phyloP scores from a whole-genome alignment of 345 rosid genomes.

The Jatropha curcas region DNA sequence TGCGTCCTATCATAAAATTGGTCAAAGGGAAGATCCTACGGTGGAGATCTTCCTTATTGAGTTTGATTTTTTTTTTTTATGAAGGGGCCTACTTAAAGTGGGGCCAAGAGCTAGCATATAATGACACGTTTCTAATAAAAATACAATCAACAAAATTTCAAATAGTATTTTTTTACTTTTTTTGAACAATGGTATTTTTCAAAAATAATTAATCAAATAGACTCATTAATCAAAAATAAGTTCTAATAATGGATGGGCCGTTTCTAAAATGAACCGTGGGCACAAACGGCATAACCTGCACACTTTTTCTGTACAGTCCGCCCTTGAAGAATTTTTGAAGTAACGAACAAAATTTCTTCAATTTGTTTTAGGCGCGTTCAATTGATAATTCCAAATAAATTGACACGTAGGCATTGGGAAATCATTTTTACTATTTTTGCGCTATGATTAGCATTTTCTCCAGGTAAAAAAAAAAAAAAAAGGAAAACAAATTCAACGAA shows the following conservation, averaged over 20 bases:
- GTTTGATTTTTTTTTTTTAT: background rate
- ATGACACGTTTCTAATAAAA: background rate
- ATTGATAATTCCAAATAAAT: no score
- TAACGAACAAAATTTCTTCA: background rate
- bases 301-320: background rate
- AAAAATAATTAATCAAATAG: no score
- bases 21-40: background rate
- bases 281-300: slow-evolving; percentile 3
- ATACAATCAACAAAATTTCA: background rate
- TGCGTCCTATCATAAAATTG: background rate
- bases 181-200: no score
- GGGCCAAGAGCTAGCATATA: background rate
- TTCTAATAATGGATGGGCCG: background rate
- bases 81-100: background rate
- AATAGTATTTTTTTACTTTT: background rate
- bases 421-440: no score
- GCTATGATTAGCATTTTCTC: no score
- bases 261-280: slow-evolving; percentile 1
- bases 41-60: background rate
- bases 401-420: no score
- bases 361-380: background rate
- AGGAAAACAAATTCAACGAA: no score
- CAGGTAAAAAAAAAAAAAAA: no score
- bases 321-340: background rate
- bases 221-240: no score